phyloP scores from a whole-genome alignment of 2,329 filamentous ascomycete genomes.

The Pestalotiopsis sp. region DNA sequence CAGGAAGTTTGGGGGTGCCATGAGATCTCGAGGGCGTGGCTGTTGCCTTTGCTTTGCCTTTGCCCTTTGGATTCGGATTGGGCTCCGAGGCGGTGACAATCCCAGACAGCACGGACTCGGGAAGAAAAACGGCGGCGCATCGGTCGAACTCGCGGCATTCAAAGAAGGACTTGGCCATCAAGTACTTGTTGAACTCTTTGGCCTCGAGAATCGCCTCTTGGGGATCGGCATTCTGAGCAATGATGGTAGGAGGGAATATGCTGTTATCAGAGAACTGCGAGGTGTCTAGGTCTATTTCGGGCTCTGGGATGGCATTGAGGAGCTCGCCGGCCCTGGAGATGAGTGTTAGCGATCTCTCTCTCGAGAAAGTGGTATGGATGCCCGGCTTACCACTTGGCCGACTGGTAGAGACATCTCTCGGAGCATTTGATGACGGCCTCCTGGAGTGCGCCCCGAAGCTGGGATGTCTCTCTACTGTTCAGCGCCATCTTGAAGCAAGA shows the following conservation, averaged over 20 bases:
- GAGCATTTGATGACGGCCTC: slow-evolving; percentile 89
- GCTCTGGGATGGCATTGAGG: slow-evolving; percentile 76
- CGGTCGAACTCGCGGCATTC: slow-evolving; percentile 95
- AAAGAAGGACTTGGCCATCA: slow-evolving; percentile 91
- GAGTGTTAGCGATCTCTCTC: slow-evolving; percentile 9
- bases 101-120: slow-evolving; percentile 74
- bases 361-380: neutral
- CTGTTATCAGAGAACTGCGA: slow-evolving; percentile 31
- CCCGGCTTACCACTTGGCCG: slow-evolving; percentile 80
- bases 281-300: slow-evolving; percentile 31
- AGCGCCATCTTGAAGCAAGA: slow-evolving; percentile 48
- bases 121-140: slow-evolving; percentile 85
- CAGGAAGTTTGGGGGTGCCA: slow-evolving; percentile 43
- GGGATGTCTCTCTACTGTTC: slow-evolving; percentile 57
- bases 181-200: slow-evolving; percentile 78
- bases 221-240: slow-evolving; percentile 65
- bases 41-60: slow-evolving; percentile 66
- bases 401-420: slow-evolving; percentile 92
- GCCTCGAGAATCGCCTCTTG: slow-evolving; percentile 77
- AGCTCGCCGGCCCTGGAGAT: slow-evolving; percentile 84
- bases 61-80: slow-evolving; percentile 41
- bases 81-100: slow-evolving; percentile 56
- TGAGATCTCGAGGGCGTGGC: slow-evolving; percentile 23
- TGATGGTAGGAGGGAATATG: slow-evolving; percentile 48
- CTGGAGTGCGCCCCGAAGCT: slow-evolving; percentile 76